phyloP scores from a whole-genome alignment of 768 basidiomycete genomes.

The Boletellus ananas region DNA sequence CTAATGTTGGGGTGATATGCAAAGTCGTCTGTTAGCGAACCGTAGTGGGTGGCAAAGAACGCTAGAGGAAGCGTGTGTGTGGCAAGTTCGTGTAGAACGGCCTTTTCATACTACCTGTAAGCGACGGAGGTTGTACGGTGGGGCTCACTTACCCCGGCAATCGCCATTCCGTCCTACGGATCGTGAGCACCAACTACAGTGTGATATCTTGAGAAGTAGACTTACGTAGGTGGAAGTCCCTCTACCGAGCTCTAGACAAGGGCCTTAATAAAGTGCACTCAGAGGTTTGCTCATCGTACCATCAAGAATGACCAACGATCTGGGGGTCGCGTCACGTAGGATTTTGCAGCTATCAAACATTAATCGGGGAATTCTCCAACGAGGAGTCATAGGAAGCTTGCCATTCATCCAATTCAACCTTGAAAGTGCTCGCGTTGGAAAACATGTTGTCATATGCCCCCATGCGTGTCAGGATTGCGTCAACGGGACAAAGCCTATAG shows the following conservation, averaged over 20 bases:
- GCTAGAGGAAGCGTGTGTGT: conserved; percentile 88
- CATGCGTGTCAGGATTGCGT: conserved; percentile 94
- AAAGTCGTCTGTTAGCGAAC: conserved; percentile 92
- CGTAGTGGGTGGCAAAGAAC: conserved; percentile 98
- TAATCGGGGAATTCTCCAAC: neutral
- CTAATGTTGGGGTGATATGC: conserved; percentile 88
- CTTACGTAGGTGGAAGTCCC: conserved; percentile 92
- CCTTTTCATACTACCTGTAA: conserved; percentile 38
- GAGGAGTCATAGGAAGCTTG: conserved; percentile 27
- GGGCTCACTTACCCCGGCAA: conserved; percentile 65
- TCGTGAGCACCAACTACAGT: conserved; percentile 12
- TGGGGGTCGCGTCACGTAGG: conserved; percentile 88
- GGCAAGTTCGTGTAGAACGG: conserved; percentile 91
- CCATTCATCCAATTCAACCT: conserved; percentile 98
- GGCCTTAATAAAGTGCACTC: conserved; percentile 8
- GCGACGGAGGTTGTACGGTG: neutral
- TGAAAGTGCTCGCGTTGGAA: conserved; percentile 92
- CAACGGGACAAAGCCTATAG: conserved; percentile 77
- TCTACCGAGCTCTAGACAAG: conserved; percentile 76
- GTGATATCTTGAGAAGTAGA: conserved; percentile 1
- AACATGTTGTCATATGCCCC: conserved; percentile 99
- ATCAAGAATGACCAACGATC: conserved; percentile 91
- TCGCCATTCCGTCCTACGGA: conserved; percentile 93
- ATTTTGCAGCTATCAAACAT: conserved; percentile 74
- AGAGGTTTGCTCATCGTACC: conserved; percentile 45